These are phyloP conservation scores for Litchi chinensis DNA, from an alignment of 345 rosid species.

Conservation along the genomic window DNA sequence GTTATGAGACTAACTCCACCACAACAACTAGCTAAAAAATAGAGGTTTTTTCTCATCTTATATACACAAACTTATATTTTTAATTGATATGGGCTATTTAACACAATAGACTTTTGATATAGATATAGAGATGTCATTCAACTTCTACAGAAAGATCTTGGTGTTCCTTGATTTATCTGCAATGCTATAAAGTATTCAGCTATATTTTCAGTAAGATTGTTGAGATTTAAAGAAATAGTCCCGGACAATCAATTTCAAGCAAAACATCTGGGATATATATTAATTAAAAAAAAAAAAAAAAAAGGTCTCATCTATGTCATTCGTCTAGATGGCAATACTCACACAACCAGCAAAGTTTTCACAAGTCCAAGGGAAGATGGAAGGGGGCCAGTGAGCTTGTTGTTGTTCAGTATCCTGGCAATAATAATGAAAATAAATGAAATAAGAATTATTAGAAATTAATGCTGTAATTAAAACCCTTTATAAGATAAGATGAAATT, in stretches of 20 bases:
- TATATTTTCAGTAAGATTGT: constrained; percentile 38
- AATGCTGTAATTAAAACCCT: too few relatives aligned
- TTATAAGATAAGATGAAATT: too few relatives aligned
- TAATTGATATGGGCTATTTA: too few relatives aligned
- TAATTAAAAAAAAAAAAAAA: background rate
- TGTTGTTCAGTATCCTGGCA: constrained; percentile 44
- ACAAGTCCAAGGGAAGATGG: constrained; percentile 64
- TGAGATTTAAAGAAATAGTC: constrained; percentile 47
- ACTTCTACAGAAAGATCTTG: too few relatives aligned
- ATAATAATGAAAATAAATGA: background rate
- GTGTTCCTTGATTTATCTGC: too few relatives aligned
- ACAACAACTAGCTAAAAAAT: too few relatives aligned
- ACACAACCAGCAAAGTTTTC: constrained; percentile 58
- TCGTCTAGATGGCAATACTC: constrained; percentile 41
- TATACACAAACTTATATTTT: too few relatives aligned
- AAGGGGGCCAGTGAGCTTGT: constrained; percentile 39
- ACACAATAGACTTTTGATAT: too few relatives aligned
- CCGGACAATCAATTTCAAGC: constrained; percentile 60
- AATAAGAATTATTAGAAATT: background rate
- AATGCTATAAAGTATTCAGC: too few relatives aligned
- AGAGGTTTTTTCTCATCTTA: too few relatives aligned
- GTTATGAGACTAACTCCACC: too few relatives aligned
- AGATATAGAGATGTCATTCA: too few relatives aligned
- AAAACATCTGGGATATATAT: constrained; percentile 69
- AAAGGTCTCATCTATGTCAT: background rate